Conservation (phyloP, 2,329 filamentous ascomycete genomes). For the Aspergillus sp. region DNA sequence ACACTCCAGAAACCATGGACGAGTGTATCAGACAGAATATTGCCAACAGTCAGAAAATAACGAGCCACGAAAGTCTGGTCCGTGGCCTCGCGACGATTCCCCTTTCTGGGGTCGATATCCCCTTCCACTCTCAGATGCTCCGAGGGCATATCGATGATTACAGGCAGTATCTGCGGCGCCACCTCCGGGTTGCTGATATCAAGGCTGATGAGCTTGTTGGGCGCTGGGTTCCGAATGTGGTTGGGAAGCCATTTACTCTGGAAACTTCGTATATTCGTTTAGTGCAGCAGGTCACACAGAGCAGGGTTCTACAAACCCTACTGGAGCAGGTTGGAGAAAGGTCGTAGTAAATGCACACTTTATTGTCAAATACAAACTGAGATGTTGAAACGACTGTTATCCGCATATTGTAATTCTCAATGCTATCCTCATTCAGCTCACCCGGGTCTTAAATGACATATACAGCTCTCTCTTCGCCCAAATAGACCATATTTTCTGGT, state of each 20-base stretch:
- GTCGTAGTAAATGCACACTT: not conserved
- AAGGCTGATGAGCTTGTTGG: constrained; percentile 4
- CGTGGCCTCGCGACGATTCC: constrained; percentile 2
- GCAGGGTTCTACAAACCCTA: not conserved
- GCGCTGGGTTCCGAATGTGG: constrained; percentile 4
- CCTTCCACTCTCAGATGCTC: constrained; percentile 6
- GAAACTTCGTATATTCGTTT: not conserved
- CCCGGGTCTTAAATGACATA: not conserved
- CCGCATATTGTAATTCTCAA: no score
- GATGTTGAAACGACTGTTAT: not conserved
- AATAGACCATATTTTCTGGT: constrained; percentile 28
- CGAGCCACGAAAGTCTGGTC: not conserved
- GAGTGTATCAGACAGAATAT: not conserved
- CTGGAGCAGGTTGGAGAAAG: not conserved
- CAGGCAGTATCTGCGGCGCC: not conserved
- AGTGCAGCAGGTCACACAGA: not conserved
- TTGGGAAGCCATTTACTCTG: constrained; percentile 2
- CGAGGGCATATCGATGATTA: constrained; percentile 1
- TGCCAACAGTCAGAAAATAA: not conserved
- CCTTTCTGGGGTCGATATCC: constrained; percentile 6
- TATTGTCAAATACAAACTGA: not conserved
- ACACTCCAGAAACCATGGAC: not conserved
- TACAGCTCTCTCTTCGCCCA: not conserved
- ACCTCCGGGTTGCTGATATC: not conserved
- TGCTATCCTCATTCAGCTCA: not conserved